phyloP scores from a whole-genome alignment of 1,284 basidiomycete species.

The Sporisorium scitamineum region DNA sequence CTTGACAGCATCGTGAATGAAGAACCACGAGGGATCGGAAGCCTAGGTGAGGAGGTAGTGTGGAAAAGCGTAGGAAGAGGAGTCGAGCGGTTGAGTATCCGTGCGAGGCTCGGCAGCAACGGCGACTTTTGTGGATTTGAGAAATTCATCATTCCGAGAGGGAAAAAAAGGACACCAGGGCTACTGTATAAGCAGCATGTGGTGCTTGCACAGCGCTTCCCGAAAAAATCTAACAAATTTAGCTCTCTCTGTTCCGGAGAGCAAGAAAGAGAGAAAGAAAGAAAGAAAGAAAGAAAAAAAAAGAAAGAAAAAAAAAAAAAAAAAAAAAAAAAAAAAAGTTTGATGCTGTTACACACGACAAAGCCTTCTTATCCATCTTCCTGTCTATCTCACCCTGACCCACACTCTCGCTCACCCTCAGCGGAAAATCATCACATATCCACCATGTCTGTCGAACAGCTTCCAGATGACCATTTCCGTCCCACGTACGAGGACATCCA shows the following conservation, averaged over 20 bases:
- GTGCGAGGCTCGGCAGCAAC: slow-evolving; percentile 5
- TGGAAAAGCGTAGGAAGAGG: neutral
- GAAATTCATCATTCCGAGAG: neutral
- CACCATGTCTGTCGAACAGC: slow-evolving; percentile 39
- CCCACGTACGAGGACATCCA: slow-evolving; percentile 69
- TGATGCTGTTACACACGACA: slow-evolving; percentile 3
- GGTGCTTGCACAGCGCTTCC: neutral
- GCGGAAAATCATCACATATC: neutral
- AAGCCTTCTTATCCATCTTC: neutral
- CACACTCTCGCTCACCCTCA: neutral
- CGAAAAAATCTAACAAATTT: neutral
- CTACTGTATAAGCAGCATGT: neutral
- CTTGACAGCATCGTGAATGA: neutral
- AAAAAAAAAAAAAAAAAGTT: slow-evolving; percentile 5
- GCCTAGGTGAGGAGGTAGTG: too few relatives aligned
- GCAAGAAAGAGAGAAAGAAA: neutral
- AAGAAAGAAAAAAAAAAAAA: slow-evolving; percentile 5
- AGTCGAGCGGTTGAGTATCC: neutral
- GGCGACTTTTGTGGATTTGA: neutral
- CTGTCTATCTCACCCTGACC: neutral
- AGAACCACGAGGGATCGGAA: neutral
- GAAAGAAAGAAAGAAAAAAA: slow-evolving; percentile 2
- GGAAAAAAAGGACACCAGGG: neutral
- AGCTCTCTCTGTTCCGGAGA: neutral
- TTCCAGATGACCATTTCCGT: slow-evolving; percentile 68